Base-by-base conservation (phyloP, 192 early-diverging fungal genomes). In the Pilobolus umbonatus region DNA sequence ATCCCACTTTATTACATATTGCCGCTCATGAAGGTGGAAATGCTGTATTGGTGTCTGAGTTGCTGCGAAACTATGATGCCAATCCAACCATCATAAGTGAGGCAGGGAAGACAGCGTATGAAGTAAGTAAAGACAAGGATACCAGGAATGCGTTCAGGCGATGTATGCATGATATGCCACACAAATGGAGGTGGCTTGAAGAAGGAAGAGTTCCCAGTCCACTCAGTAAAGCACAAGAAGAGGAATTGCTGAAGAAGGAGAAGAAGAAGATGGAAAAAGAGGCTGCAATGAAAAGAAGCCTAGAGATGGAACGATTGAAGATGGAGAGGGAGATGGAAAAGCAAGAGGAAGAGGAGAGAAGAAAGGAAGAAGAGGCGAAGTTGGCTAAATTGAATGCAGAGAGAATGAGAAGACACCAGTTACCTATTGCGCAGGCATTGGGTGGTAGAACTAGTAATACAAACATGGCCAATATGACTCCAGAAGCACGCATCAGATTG, bases 1-100 rank as follows among this genome's bases (percentile, higher is more conserved):
- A 40, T 52, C 78, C 86, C 0, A 87, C 88, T 0, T 72, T 94
- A 8, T 67, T 97, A 19, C 94, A 98, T 62, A 52, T 91, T 24
- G 91, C 92, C 0, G 65, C 92, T 5, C 40, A 50, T n/a, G 59
- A 68, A 3, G 85, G 31, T 21, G 52, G 85, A 0, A 83, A 85
- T 39, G 39, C 64, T 0, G 76, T 77, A 2, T 67, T 89, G 12
- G 81, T 96, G 0, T 72, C 75, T 4, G 15, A 49, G 1, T 74
- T 82, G 15, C 67, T 98, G 19, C 74, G 90, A 26, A 72, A 84
- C 26, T 58, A 72, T 38, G 79, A 85, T n/a, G 93, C 89, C 0
- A 88, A 98, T 54, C 96, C 96, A 1, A 82, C 80, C 0, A 61
- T 71, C 5, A 60, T 59, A 2, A 65, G 72, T 21, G 36, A 66